Evolutionary conservation across 768 basidiomycete genomes (phyloP), one percentile per base, ranked within the genome.

Genomic region (Calocybe gangraenosa): DNA sequence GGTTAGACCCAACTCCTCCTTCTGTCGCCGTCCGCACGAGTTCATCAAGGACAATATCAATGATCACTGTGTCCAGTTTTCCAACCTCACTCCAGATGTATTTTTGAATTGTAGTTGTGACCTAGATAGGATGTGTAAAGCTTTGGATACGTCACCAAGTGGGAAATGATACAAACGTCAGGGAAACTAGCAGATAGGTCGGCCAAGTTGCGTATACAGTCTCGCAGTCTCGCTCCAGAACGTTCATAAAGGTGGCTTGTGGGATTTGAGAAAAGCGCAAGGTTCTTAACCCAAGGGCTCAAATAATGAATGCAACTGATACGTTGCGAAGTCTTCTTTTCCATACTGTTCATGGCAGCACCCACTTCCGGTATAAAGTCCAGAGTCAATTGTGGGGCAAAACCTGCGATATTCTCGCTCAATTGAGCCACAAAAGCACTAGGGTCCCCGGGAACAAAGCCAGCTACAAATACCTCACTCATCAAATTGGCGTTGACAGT

Each of bases 331-430:
- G 58, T 48, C 25, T 28, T 28, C 51, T 66, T 65, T 49, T 59
- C 73, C 71, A 68, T 74, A 37, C 70, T 67, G n/a, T 70, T 65
- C 71, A 88, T 79, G 2, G 81, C 77, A 0, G 75, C 75, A 23
- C 79, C 79, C 21, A 93, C 87, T 63, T 93, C 92, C n/a, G 82
- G 79, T 42, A 94, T 69, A 64, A 95, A 90, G 62, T 95, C 92
- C 14, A 95, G 68, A 0, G 92, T 93, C 23, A 95, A 68, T 25
- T 88, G 79, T 9, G 92, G 91, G n/a, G 78, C 79, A 54, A 82
- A 83, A 2, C 69, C 70, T 2, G 90, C 80, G 13, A 92, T 65
- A 34, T 75, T 77, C 48, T 86, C 86, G 61, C 89, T 92, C 34
- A 92, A 62, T 40, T 73, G 70, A 7, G 72, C 63, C 18, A 84